Conservation (phyloP, 805 yeast species). For the Lipomyces mesembrius region DNA sequence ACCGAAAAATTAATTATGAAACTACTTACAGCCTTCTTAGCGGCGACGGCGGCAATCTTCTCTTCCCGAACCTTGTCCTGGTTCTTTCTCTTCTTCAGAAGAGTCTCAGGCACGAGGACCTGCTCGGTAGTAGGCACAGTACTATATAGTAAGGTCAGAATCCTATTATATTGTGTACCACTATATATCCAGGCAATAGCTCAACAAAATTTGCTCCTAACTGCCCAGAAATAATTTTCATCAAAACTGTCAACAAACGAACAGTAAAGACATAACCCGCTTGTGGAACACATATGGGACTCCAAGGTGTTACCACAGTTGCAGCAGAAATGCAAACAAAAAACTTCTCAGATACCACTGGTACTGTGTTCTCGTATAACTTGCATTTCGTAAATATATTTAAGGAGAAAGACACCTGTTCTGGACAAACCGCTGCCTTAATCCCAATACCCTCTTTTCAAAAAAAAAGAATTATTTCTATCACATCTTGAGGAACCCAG, state of each 20-base stretch:
- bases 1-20: constrained; percentile 13
- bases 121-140: constrained; percentile 47
- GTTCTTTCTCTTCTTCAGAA: constrained; percentile 58
- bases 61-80: constrained; percentile 55
- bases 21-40: constrained; percentile 42
- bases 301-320: constrained; percentile 4
- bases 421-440: constrained; percentile 13
- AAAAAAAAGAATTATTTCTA: background rate
- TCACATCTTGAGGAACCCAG: background rate
- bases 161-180: background rate
- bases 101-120: constrained; percentile 53
- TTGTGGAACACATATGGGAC: background rate
- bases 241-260: constrained; percentile 24
- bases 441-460: constrained; percentile 24
- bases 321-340: constrained; percentile 15
- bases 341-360: constrained; percentile 17
- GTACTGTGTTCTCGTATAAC: constrained; percentile 14
- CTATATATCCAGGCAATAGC: constrained; percentile 24
- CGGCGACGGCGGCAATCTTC: constrained; percentile 45
- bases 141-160: constrained; percentile 48
- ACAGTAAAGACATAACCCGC: constrained; percentile 38
- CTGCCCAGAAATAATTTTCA: constrained; percentile 36
- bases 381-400: constrained; percentile 23
- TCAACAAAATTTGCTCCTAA: constrained; percentile 10
- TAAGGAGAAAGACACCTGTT: constrained; percentile 28